Conservation (phyloP, 2,329 filamentous ascomycete genomes). For the Fusarium solani-melongenae region DNA sequence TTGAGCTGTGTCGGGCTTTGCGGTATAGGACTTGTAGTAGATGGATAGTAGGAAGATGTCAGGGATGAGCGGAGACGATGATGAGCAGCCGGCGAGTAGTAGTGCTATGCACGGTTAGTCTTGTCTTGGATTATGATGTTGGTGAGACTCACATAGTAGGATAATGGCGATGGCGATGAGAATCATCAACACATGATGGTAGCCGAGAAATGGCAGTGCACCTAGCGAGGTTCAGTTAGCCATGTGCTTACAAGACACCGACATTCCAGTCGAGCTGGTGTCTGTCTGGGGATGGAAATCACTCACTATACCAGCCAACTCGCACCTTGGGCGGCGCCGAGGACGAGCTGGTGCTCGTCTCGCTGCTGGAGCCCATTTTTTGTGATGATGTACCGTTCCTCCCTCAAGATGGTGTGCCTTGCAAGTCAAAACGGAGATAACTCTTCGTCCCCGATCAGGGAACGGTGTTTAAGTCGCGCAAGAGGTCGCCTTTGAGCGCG, state of each 20-base stretch:
- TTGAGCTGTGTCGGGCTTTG: constrained; percentile 85
- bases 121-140: neutral
- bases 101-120: constrained; percentile 69
- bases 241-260: neutral
- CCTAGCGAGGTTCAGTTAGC: constrained; percentile 54
- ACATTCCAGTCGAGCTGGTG: constrained; percentile 31
- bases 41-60: constrained; percentile 98
- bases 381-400: constrained; percentile 29
- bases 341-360: constrained; percentile 42
- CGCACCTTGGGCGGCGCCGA: constrained; percentile 52
- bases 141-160: constrained; percentile 81
- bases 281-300: neutral
- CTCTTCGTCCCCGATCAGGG: constrained; percentile 40
- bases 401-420: constrained; percentile 18
- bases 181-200: constrained; percentile 95
- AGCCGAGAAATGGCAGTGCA: constrained; percentile 76
- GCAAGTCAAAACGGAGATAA: constrained; percentile 23
- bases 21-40: constrained; percentile 90
- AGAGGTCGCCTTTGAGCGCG: constrained; percentile 17
- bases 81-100: constrained; percentile 94
- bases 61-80: constrained; percentile 93
- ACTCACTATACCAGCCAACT: constrained; percentile 63
- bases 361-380: constrained; percentile 39
- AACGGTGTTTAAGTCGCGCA: constrained; percentile 36
- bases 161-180: constrained; percentile 94